Evolutionary conservation across 2,329 filamentous ascomycete species (phyloP), one percentile per base, ranked within the genome.

Genomic region (Hypoxylon sp.): DNA sequence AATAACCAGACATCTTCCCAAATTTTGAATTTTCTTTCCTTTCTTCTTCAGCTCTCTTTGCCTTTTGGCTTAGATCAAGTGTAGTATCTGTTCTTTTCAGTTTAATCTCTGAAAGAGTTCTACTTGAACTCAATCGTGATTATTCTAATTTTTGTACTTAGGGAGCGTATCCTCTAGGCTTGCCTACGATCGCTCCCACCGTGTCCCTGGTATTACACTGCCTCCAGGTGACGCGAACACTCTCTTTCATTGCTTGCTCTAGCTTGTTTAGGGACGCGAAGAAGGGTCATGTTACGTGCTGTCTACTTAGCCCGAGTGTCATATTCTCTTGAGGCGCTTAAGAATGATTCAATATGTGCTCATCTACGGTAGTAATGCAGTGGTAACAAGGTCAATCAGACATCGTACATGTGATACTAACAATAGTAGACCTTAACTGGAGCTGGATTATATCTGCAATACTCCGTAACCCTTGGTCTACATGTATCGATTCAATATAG

Each of bases 11-110:
- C 48, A 10, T 11, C n/a, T 19, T 11, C 19, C 37, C 42, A 24
- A 13, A 31, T 17, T 35, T 26, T 22, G 31, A 47, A 48, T 35
- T 17, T 39, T 52, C 44, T 31, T 53, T 66, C 31, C 13, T 66
- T 66, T 67, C 9, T 52, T 67, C 62, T 33, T 63, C 54, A 71
- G 61, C 66, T 71, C 66, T 71, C 69, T 70, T 71, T 72, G 63
- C 65, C 70, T 67, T 61, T 63, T 71, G 60, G 66, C 65, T 72
- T 67, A 69, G 63, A 71, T 70, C 67, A 70, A 69, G 68, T 66
- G 63, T 71, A 69, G 60, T 69, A 70, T 71, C 60, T 31, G 29
- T 31, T 31, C 29, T 31, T 31, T 31, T 31, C 29, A 31, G 29
- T 31, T 31, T 31, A 31, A 31, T 31, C 29, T 31, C 29, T 31